phyloP scores from a whole-genome alignment of 1,284 basidiomycete species.

The Neotropicomus parvogracilis region DNA sequence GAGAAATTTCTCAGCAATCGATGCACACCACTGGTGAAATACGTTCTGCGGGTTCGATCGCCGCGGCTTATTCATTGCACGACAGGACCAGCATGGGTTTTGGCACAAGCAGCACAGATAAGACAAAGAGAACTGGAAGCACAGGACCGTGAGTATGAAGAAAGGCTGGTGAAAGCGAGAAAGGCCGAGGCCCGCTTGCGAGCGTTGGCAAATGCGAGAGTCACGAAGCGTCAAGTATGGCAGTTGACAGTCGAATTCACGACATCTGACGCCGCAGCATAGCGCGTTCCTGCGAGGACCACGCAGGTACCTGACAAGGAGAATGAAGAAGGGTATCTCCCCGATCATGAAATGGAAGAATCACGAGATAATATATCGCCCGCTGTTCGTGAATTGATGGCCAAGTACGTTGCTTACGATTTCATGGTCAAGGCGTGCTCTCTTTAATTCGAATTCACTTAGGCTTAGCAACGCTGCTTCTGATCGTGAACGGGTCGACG shows the following conservation, averaged over 20 bases:
- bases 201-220: slow-evolving; percentile 52
- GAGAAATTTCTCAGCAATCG: slow-evolving; percentile 43
- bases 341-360: slow-evolving; percentile 43
- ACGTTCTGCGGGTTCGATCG: neutral
- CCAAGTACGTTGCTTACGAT: slow-evolving; percentile 48
- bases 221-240: slow-evolving; percentile 58
- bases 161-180: slow-evolving; percentile 56
- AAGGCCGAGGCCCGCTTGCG: slow-evolving; percentile 59
- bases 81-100: slow-evolving; percentile 75
- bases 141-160: slow-evolving; percentile 61
- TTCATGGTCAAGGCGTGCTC: no score
- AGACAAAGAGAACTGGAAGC: slow-evolving; percentile 61
- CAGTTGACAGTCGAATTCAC: neutral
- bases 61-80: slow-evolving; percentile 8
- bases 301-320: slow-evolving; percentile 19
- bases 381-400: slow-evolving; percentile 78
- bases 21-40: slow-evolving; percentile 37
- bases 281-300: slow-evolving; percentile 22
- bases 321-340: slow-evolving; percentile 62
- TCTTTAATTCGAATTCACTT: neutral
- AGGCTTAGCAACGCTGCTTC: slow-evolving; percentile 18
- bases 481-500: slow-evolving; percentile 19
- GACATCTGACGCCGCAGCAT: slow-evolving; percentile 12
- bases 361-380: slow-evolving; percentile 67
- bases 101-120: slow-evolving; percentile 70